Evolutionary conservation across 345 rosid species (phyloP), one percentile per base, ranked within the genome.

Genomic region (Ceriops tagal): DNA sequence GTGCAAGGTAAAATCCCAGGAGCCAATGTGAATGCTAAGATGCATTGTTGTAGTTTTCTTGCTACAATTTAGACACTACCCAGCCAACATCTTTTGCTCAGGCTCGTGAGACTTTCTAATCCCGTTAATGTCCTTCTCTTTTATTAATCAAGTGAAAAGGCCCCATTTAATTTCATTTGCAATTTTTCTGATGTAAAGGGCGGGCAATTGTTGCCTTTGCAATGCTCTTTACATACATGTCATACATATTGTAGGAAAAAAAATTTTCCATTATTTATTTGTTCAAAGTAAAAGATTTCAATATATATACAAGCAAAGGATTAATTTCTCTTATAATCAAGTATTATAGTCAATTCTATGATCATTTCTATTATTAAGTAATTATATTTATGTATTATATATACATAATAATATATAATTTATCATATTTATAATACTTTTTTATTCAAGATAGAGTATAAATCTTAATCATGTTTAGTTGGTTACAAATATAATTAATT

Each of bases 1-100:
- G 49, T 56, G 61, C 65, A 43, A 53, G 58, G 64, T 35, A 72
- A 65, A 64, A 22, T 21, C 51, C 18, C 61, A 64, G 52, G 73
- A 53, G 59, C 16, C 58, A 61, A 43, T 64, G 15, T 18, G 9
- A 24, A 56, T 11, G 59, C 30, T 11, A 24, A 24, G 30, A 56
- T 43, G 49, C 19, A 15, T 13, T 15, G 43, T 37, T 37, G 49
- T 13, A 43, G 49, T 43, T 24, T 56, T 56, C 31, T 24, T 24
- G 59, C 59, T 5, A 3, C 18, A 0, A 21, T 56, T 56, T 56
- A 56, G 31, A 26, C 16, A 22, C 30, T 56, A 8, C 26, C 59
- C 4, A 10, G 28, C 19, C 59, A 10, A 13, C 28, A 3, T 56
- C 6, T 56, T 56, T 24, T 21, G 16, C 59, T 8, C 3, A 21